Evolutionary conservation across 108 stramenopile genomes (phyloP), one percentile per base, ranked within the genome.

Genomic region (Cyclostephanos invisitatus): DNA sequence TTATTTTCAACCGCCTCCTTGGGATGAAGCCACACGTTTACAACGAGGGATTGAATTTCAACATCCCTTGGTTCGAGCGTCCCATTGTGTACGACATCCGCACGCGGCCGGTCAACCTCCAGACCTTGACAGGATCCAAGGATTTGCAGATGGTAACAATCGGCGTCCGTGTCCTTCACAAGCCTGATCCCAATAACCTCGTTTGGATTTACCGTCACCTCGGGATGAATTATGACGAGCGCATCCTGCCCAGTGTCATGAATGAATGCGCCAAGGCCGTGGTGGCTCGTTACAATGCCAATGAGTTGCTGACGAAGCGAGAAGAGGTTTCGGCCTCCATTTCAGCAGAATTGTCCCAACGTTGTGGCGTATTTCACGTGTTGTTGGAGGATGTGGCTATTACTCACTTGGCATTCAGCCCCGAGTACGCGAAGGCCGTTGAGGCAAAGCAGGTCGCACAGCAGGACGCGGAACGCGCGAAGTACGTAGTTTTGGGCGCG

Each of bases 71-170:
- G 98, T 96, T 99, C 47, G 98, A 99, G 83, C 87, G 92, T 67
- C 97, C 99, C 37, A 82, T 94, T 36, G 79, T 97, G 42, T 99
- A 87, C 70, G 98, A 99, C 73, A 94, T 99, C 50, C 91, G 99
- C 51, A 99, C 98, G 5, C 84, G 97, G 56, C 98, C 98, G 17
- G 91, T 93, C 62, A 97, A 96, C 80, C 59, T 97, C 50, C 89
- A 96, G 75, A 98, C 99, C 7, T 75, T 98, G 66, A 97, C 98
- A 0, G 99, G 99, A 62, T 86, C 85, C n/a, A 93, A 90, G 82
- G 99, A 99, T 91, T 82, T 99, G 71, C 99, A 99, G 78, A 99
- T 99, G 98, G 98, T 99, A 47, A 97, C 97, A 57, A 96, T 99
- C 64, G 96, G 94, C 14, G 90, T 99, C 67, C 98, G 99, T 87